Base-by-base conservation (phyloP, 768 basidiomycete genomes). In the Phylloporus rhodoxanthus region DNA sequence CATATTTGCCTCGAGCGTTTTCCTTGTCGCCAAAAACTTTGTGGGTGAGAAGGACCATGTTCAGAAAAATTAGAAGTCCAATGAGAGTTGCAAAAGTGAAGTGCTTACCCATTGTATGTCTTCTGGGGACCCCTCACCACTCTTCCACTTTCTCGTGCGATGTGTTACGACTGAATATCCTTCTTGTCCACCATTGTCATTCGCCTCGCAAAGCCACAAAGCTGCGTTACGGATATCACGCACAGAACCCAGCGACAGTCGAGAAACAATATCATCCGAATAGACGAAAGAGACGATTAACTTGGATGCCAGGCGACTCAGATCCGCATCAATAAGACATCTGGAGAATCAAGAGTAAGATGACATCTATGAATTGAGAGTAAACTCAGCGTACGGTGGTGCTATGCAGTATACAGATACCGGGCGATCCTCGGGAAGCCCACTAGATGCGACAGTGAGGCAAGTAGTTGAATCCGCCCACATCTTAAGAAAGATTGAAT, bases 1-100 rank as follows among this genome's bases (percentile, higher is more conserved):
- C 88, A 91, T 91, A 51, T 87, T 89, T 39, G 87, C 88, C 63
- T 91, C 87, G 0, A 91, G 75, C 3, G 88, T 90, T 72, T 87
- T 91, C 39, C 89, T 80, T 50, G 86, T 77, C 0, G 87, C 78
- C 33, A 91, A 71, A 59, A 91, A 88, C 89, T 91, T 48, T 41
- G 20, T 36, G 39, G 28, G 38, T 8, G 46, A 44, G 21, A 25
- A 25, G 30, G 3, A 33, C 20, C 17, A 28, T 17, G 33, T 28
- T 15, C 9, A 10, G 15, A 43, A 45, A 32, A 23, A 43, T 14
- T 2, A 21, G 53, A 45, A 42, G 1, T 14, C 15, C 25, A 17
- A 34, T 3, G 21, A 43, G 15, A 32, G 3, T 10, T 10, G 11
- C 8, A 39, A 23, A 11, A 17, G 8, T n/a, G 29, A 20, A 60